Base-by-base conservation (phyloP, 2,329 filamentous ascomycete species). In the Pyrenochaeta sp. region DNA sequence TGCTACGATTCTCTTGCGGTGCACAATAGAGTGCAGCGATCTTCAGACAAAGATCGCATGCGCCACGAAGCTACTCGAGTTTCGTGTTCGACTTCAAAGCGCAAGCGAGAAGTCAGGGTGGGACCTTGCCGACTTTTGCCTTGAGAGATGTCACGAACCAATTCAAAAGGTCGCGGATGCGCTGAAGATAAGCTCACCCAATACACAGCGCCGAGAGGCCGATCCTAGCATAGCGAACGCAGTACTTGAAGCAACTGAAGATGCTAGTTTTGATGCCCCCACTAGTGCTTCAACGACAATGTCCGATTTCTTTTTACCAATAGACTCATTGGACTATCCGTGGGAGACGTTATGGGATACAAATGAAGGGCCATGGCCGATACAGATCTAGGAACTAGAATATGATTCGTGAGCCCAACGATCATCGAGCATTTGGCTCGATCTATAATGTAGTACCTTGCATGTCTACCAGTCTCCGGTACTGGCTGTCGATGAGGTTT, bases 101-200 rank as follows among this genome's bases (percentile, higher is more conserved):
- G 63, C 61, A 29, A 49, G 39, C 7, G 45, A 56, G 2, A 31
- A 41, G 3, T 45, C 39, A 15, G 45, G 46, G 1, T 66, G 63
- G 63, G 58, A 64, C 20, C 46, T 66, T 11, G 63, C 63, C 12
- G 63, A 66, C 3, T 60, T 62, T 14, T 66, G 63, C 30, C 49
- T 66, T 3, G 58, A 64, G 21, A 56, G 60, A 29, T 66, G 63
- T 27, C 32, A 54, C 11, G 63, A 62, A n/a, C 58, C 63, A 2
- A 64, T 66, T 7, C 56, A 56, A 33, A 66, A 56, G n/a, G 48
- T 66, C 11, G 54, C 58, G 7, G 52, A 61, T 17, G 54, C 54
- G 10, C 20, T 61, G 14, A 51, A 55, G 2, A 14, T 54, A 12
- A 6, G 10, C 5, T 10, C 46, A 18, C 32, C 7, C 4, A 30